Evolutionary conservation across 139 green algal species (phyloP), one percentile per base, ranked within the genome.

Genomic region (Medakamo hakoo): DNA sequence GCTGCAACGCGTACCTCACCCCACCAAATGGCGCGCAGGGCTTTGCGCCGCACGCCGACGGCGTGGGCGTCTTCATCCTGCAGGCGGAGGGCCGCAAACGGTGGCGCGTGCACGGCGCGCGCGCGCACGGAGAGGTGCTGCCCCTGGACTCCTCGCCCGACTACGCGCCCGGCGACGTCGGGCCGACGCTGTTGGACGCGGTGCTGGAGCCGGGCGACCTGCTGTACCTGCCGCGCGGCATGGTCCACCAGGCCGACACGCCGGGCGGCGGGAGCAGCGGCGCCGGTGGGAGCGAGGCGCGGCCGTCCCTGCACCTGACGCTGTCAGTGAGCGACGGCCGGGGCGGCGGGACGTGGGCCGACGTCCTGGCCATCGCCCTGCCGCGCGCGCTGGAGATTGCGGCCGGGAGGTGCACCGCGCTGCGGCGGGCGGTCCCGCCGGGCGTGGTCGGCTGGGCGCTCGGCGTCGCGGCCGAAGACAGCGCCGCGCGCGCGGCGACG

Each of bases 41-140:
- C 27, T 77, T 93, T 57, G 84, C 86, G 14, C 83, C 86, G 0
- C 83, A 94, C 68, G 73, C 86, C 63, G 86, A 94, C 56, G 86
- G 91, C 60, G 86, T 91, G 40, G 83, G 89, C 70, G 64, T 94
- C 4, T 91, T 82, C 31, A 74, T 92, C 31, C 82, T 81, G 62
- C 86, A 94, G 77, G 81, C 86, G 18, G 61, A 85, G 69, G 83
- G 87, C 55, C 65, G 14, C 29, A 95, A 95, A 74, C 32, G 56
- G 21, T 95, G 87, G 87, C 68, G 66, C n/a, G 57, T 88, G 21
- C 87, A 88, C 66, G 57, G 61, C 22, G 71, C 78, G 2, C 30
- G 69, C 27, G 9, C 9, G 9, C 40, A 71, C 1, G 76, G 70
- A 49, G 79, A 70, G 55, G 55, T 74, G 58, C 70, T 87, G 72